Base-by-base conservation (phyloP, 2,329 filamentous ascomycete species). In the Penicillium sp. region DNA sequence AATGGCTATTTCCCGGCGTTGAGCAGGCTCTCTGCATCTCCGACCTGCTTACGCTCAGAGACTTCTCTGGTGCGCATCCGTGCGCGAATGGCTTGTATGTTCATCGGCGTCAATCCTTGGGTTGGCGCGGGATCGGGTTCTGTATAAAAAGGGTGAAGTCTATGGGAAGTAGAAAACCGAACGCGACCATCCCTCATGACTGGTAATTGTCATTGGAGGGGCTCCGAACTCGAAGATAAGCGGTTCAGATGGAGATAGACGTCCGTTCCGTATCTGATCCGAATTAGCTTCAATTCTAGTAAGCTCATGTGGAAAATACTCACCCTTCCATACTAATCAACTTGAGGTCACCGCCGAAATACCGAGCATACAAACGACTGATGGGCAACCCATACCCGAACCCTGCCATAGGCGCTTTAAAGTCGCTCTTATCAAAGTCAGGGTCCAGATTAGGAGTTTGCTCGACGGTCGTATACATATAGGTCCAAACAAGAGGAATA, bases 381-480 rank as follows among this genome's bases (percentile, higher is more conserved):
- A 99, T 98, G 0, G 95, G 95, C 67, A 99, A 77, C 17, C 95
- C 95, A 73, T 99, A 99, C n/a, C 95, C 95, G 74, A 98, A 99
- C 2, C 95, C 95, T 65, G 95, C 95, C 95, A 99, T 98, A 1
- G 95, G 95, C 13, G 95, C 95, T 79, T 99, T 98, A 84, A 99
- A 99, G 78, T 99, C 95, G 80, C 90, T 97, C 82, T 98, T 96
- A 79, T 99, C 94, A 77, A 98, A 99, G 76, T 98, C 94, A 0
- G 95, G 95, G 74, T 99, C 95, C 65, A 99, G 82, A 74, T 89
- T 96, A 15, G 95, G 95, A 23, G 95, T 98, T 70, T 93, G 89
- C 77, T 98, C 95, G 67, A 99, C 95, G 2, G 95, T 99, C 41
- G 95, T 99, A 78, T 99, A 99, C 95, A 98, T 99, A 78, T 99